Evolutionary conservation across 768 basidiomycete species (phyloP).

Genomic region (Piloderma croceum): DNA sequence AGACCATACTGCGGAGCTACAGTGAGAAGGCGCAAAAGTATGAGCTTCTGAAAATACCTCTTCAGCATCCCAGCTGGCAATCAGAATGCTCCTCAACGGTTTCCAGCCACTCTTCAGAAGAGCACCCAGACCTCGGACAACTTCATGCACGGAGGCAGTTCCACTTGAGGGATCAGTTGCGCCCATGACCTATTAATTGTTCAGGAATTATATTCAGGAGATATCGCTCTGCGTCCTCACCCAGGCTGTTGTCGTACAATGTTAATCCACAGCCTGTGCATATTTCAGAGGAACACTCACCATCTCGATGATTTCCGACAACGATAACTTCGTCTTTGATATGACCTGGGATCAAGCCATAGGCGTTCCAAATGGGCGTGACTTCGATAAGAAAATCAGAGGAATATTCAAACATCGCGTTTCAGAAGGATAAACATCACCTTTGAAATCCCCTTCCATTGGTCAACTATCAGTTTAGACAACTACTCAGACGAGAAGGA

Average conservation of each 20-base stretch:
- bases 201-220: neutral
- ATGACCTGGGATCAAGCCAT: slow-evolving; percentile 59
- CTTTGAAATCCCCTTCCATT: too few relatives aligned
- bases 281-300: slow-evolving; percentile 28
- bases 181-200: slow-evolving; percentile 44
- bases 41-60: slow-evolving; percentile 32
- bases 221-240: neutral
- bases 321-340: slow-evolving; percentile 63
- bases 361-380: slow-evolving; percentile 68
- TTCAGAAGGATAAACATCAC: neutral
- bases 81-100: slow-evolving; percentile 63
- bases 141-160: slow-evolving; percentile 50
- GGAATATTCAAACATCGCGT: slow-evolving; percentile 18
- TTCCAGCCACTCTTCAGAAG: slow-evolving; percentile 57
- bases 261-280: slow-evolving; percentile 1
- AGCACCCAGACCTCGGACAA: slow-evolving; percentile 48
- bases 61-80: slow-evolving; percentile 82
- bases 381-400: slow-evolving; percentile 41
- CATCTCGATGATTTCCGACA: slow-evolving; percentile 72
- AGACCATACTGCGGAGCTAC: slow-evolving; percentile 37
- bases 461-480: too few relatives aligned
- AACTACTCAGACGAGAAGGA: neutral
- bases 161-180: slow-evolving; percentile 54
- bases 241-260: slow-evolving; percentile 2
- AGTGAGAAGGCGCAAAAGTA: neutral